These are phyloP conservation scores for Theileria luwenshuni DNA, from an alignment of 169 alveolate species.

Conservation along the genomic window DNA sequence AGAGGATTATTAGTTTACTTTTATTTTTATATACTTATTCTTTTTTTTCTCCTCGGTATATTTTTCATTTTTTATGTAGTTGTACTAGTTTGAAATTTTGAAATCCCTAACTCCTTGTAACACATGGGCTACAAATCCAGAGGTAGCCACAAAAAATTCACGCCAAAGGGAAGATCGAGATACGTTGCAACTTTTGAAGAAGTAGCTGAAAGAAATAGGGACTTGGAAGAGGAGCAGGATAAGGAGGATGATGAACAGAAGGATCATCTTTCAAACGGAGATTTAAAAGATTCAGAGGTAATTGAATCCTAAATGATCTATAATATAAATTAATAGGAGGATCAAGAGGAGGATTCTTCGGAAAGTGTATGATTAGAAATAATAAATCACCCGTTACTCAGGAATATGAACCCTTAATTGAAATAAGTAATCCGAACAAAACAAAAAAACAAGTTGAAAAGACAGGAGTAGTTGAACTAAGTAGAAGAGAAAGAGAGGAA, in stretches of 20 bases:
- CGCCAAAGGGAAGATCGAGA: constrained; percentile 63
- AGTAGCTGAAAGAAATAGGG: constrained; percentile 58
- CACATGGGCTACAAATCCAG: constrained; percentile 52
- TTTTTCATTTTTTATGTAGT: no score
- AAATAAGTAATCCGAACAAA: constrained; percentile 59
- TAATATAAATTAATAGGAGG: no score
- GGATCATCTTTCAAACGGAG: no score
- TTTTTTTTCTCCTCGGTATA: no score
- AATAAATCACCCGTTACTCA: neutral
- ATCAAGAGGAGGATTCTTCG: no score
- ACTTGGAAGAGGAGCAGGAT: neutral
- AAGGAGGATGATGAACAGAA: constrained; percentile 17
- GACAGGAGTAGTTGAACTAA: constrained; percentile 64
- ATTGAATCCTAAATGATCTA: no score
- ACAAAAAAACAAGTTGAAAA: constrained; percentile 40
- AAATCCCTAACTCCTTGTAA: no score
- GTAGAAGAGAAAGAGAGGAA: constrained; percentile 66
- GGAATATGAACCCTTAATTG: constrained; percentile 37
- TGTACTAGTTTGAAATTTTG: no score
- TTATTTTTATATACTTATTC: no score
- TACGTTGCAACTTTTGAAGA: constrained; percentile 69
- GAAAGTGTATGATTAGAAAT: no score
- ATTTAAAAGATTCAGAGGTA: no score
- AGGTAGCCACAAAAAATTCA: constrained; percentile 66
- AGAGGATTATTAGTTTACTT: no score